Percentiles rank a stretch among this genome's conserved stretches.
These are phyloP conservation scores for Fusarium sp. DNA, from an alignment of 2,329 filamentous ascomycete species.

Conservation along the genomic window DNA sequence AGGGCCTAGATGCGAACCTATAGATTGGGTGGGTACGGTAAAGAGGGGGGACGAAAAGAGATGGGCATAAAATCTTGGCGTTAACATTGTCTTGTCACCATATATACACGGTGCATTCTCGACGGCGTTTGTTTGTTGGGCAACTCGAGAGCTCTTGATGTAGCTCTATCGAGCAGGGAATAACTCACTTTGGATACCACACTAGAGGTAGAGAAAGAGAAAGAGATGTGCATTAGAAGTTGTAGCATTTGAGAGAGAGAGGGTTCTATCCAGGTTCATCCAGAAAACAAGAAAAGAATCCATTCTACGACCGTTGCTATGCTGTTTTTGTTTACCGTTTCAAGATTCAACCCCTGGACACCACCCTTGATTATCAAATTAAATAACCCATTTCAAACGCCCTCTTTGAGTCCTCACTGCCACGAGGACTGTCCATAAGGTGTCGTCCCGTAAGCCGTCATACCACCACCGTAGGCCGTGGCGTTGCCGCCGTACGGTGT, in stretches of 20 bases:
- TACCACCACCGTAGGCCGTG: constrained; percentile 75
- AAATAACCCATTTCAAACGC: constrained; percentile 40
- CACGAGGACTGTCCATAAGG: constrained; percentile 64
- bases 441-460: constrained; percentile 73
- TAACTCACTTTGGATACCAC: constrained; percentile 25
- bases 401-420: constrained; percentile 51
- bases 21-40: constrained; percentile 39
- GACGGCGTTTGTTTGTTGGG: constrained; percentile 40
- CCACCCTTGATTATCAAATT: constrained; percentile 36
- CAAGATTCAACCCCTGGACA: constrained; percentile 31
- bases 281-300: constrained; percentile 27
- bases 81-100: constrained; percentile 37
- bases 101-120: constrained; percentile 30
- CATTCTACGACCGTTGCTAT: constrained; percentile 46
- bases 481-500: constrained; percentile 74
- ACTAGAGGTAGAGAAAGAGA: constrained; percentile 16
- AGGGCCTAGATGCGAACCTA: constrained; percentile 50
- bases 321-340: constrained; percentile 40
- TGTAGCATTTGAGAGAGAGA: neutral
- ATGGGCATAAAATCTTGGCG: constrained; percentile 34
- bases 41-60: constrained; percentile 12
- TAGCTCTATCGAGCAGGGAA: constrained; percentile 11
- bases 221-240: neutral
- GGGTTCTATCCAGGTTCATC: neutral
- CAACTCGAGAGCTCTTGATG: constrained; percentile 6